Conservation (phyloP, 2,329 filamentous ascomycete genomes). For the Hypoxylon rubiginosum region DNA sequence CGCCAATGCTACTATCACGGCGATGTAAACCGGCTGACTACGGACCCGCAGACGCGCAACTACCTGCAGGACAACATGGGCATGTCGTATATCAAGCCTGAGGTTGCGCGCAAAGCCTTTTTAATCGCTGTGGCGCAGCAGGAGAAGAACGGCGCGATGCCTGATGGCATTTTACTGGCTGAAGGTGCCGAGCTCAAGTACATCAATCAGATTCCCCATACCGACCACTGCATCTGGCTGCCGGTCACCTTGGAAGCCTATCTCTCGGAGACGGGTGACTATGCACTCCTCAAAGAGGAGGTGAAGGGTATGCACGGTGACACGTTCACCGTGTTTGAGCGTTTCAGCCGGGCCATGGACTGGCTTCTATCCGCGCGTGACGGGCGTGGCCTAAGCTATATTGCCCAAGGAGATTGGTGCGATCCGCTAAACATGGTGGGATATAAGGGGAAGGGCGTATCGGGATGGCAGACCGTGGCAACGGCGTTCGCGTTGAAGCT, state of each 20-base stretch:
- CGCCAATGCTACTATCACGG: constrained; percentile 71
- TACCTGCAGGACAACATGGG: constrained; percentile 73
- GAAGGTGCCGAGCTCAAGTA: constrained; percentile 70
- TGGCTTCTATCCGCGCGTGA: constrained; percentile 67
- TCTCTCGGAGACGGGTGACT: constrained; percentile 68
- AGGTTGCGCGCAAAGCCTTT: constrained; percentile 63
- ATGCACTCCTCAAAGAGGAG: constrained; percentile 60
- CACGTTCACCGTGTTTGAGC: constrained; percentile 65
- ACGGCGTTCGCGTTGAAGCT: constrained; percentile 66
- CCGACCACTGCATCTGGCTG: constrained; percentile 71
- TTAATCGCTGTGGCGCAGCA: constrained; percentile 66
- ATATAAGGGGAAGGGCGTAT: constrained; percentile 69
- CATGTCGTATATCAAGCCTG: constrained; percentile 68
- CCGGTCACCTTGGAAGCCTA: constrained; percentile 68
- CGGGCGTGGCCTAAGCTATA: constrained; percentile 67
- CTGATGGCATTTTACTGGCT: constrained; percentile 67
- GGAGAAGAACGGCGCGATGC: constrained; percentile 68
- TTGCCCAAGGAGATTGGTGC: constrained; percentile 72
- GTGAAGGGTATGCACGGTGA: constrained; percentile 60
- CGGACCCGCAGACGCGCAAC: constrained; percentile 71
- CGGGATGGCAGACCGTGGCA: constrained; percentile 69
- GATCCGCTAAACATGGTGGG: constrained; percentile 75
- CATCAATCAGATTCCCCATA: constrained; percentile 72
- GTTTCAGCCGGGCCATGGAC: constrained; percentile 69
- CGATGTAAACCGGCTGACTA: constrained; percentile 69